These are phyloP conservation scores for Lactuca saligna DNA, from an alignment of 129 eudicot genomes.

Conservation along the genomic window DNA sequence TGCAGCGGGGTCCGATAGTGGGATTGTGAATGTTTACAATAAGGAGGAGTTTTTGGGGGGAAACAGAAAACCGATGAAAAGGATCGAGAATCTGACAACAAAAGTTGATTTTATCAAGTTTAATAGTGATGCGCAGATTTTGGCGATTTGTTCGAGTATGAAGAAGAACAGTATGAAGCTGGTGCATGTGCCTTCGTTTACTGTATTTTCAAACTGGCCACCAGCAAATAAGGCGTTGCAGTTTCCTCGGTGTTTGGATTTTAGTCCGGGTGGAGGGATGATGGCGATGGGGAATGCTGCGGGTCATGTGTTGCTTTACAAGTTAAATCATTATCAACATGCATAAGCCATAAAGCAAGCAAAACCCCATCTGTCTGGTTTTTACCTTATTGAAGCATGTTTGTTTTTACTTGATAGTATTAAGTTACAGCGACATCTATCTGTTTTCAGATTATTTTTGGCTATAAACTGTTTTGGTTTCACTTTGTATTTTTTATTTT, in stretches of 20 bases:
- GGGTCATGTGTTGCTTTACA: constrained; percentile 73
- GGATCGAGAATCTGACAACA: constrained; percentile 65
- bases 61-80: constrained; percentile 76
- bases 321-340: constrained; percentile 82
- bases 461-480: background rate
- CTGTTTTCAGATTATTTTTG: background rate
- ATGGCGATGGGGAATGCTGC: constrained; percentile 92
- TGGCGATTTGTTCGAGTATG: constrained; percentile 81
- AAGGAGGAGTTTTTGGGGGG: constrained; percentile 82
- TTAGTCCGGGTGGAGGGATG: constrained; percentile 90
- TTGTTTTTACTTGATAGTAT: background rate
- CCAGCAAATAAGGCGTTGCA: constrained; percentile 46
- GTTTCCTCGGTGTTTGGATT: constrained; percentile 74
- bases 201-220: constrained; percentile 96
- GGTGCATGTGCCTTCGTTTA: constrained; percentile 81
- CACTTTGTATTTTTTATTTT: background rate
- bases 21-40: constrained; percentile 85
- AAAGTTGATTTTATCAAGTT: constrained; percentile 76
- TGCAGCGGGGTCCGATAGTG: constrained; percentile 92
- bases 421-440: background rate
- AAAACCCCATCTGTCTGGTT: background rate
- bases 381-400: background rate
- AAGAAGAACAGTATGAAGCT: constrained; percentile 74
- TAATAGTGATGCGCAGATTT: constrained; percentile 69
- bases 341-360: constrained; percentile 36